Base-by-base conservation (phyloP, 257 asterid genomes). In the Craterostigma plantagineum region DNA sequence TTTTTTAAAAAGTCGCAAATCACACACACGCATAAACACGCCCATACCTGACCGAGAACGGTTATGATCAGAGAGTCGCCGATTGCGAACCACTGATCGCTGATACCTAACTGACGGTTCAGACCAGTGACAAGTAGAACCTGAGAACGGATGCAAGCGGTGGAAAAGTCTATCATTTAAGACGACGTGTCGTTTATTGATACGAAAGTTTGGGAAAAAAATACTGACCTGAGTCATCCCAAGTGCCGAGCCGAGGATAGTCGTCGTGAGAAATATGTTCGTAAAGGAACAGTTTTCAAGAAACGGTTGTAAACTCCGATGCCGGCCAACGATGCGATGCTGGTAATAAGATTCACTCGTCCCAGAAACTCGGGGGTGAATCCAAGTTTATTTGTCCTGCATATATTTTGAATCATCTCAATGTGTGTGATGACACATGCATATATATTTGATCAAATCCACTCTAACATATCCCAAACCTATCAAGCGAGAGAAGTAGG, bases 341-440 rank as follows among this genome's bases (percentile, higher is more conserved):
- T 79, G 15, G 98, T 83, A 54, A 83, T 92, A 18, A 90, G 75
- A 62, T 90, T 90, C 64, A 87, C 93, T 39, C 98, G 94, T 50
- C 98, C 98, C 54, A 90, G 78, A 62, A 90, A 90, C 65, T 90
- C 98, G 0, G 98, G 94, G 9, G 86, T 74, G 61, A 90, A 90
- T 58, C 92, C 84, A 42, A 90, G 94, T 57, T 50, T 77, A 58
- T 90, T 90, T 33, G 98, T 83, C 33, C 98, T 90, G 66, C 27
- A n/a, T n/a, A n/a, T n/a, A n/a, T n/a, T n/a, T n/a, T n/a, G n/a
- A n/a, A n/a, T n/a, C n/a, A n/a, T n/a, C n/a, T n/a, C n/a, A n/a
- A n/a, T n/a, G n/a, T n/a, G n/a, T n/a, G n/a, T n/a, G n/a, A n/a
- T n/a, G n/a, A n/a, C n/a, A n/a, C n/a, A n/a, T n/a, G n/a, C n/a